Evolutionary conservation across 1,284 basidiomycete species (phyloP).

Genomic region (Rhizoctonia solani): DNA sequence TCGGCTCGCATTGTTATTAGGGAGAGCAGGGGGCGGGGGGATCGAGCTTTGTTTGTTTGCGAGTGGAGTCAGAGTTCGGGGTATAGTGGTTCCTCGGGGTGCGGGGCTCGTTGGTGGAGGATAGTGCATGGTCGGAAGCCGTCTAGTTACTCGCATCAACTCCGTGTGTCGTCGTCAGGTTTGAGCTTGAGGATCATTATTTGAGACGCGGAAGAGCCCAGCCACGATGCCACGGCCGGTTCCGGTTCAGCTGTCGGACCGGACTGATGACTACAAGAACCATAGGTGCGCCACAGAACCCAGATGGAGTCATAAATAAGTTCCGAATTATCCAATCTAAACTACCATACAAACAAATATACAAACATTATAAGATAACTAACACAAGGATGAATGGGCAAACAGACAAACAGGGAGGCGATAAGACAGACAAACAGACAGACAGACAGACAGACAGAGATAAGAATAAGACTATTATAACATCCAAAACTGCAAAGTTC

Average conservation of each 20-base stretch:
- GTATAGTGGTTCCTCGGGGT: neutral
- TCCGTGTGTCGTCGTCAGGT: conserved; percentile 30
- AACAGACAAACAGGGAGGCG: neutral
- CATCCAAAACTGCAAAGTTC: too few relatives aligned
- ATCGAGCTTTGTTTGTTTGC: conserved; percentile 4
- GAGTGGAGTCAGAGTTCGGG: conserved; percentile 8
- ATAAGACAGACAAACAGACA: too few relatives aligned
- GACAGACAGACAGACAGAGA: too few relatives aligned
- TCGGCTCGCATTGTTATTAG: too few relatives aligned
- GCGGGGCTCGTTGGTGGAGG: conserved; percentile 9
- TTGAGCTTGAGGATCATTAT: neutral
- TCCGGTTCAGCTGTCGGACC: conserved; percentile 8
- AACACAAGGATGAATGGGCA: neutral
- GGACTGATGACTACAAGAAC: conserved; percentile 2
- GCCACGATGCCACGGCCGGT: too few relatives aligned
- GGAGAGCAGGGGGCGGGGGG: too few relatives aligned
- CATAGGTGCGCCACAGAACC: neutral
- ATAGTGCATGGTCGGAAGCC: conserved; percentile 29
- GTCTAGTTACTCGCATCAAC: too few relatives aligned
- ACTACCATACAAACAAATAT: conserved; percentile 3
- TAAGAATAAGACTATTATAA: too few relatives aligned
- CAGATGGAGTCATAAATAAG: neutral
- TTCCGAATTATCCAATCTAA: too few relatives aligned
- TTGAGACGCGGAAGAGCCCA: too few relatives aligned
- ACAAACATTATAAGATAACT: conserved; percentile 21